Conservation (phyloP, 306 rosid species). For the Hippophae tibetana region DNA sequence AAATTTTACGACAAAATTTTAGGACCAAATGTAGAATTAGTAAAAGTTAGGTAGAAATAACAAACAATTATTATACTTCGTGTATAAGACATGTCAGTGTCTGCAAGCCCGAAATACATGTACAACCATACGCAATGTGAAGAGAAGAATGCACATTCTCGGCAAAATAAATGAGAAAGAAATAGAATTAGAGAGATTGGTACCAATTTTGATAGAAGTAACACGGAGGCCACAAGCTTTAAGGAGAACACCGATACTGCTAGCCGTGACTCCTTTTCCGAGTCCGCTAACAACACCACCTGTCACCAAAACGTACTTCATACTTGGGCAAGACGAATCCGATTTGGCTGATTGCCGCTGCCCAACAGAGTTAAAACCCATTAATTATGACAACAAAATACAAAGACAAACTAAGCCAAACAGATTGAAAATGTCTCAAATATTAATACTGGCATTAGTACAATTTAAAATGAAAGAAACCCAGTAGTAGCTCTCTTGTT, state of each 20-base stretch:
- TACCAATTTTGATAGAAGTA: conserved; percentile 88
- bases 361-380: conserved; percentile 33
- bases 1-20: too few relatives aligned
- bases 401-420: conserved; percentile 15
- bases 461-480: conserved; percentile 19
- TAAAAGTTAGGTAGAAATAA: too few relatives aligned
- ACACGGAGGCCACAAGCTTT: conserved; percentile 80
- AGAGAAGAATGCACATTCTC: too few relatives aligned
- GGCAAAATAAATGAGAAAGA: background rate
- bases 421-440: conserved; percentile 9
- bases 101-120: background rate
- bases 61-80: too few relatives aligned
- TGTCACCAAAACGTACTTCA: conserved; percentile 86
- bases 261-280: conserved; percentile 88
- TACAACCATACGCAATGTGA: too few relatives aligned
- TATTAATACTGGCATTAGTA: conserved; percentile 4
- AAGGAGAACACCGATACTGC: conserved; percentile 72
- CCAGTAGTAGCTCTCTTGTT: conserved; percentile 24
- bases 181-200: conserved; percentile 5
- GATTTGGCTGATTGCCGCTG: conserved; percentile 28
- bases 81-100: too few relatives aligned
- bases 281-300: conserved; percentile 97
- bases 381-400: conserved; percentile 19
- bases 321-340: conserved; percentile 16
- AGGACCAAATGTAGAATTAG: too few relatives aligned